phyloP scores from a whole-genome alignment of 2,329 filamentous ascomycete species.

The Penicillium griseofulvum region DNA sequence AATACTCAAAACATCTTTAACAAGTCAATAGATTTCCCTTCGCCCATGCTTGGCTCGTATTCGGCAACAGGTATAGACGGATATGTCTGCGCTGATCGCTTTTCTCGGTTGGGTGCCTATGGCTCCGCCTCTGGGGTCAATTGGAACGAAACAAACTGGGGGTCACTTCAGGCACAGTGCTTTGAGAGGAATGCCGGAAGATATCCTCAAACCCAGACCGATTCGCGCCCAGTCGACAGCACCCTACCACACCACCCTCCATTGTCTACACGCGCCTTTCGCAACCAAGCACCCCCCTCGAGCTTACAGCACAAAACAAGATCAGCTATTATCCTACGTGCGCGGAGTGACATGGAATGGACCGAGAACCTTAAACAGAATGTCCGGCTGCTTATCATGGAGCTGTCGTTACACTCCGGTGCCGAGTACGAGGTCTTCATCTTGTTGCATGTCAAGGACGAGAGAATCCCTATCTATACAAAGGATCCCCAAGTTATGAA shows the following conservation, averaged over 20 bases:
- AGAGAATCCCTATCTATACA: not conserved
- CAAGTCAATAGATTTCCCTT: constrained; percentile 50
- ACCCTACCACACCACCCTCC: not conserved
- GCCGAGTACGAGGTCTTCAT: not conserved
- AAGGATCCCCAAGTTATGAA: not conserved
- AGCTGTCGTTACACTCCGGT: not conserved
- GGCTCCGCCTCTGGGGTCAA: constrained; percentile 21
- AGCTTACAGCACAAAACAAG: not conserved
- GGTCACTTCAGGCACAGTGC: constrained; percentile 65
- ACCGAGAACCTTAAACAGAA: not conserved
- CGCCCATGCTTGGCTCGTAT: constrained; percentile 62
- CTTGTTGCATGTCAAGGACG: not conserved
- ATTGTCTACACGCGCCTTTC: not conserved
- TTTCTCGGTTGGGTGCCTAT: constrained; percentile 63
- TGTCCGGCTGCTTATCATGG: not conserved
- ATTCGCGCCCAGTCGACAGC: constrained; percentile 37
- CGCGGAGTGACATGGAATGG: not conserved
- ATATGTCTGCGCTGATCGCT: constrained; percentile 64
- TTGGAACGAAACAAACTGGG: constrained; percentile 68
- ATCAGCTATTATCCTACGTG: constrained; percentile 3
- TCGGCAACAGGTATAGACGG: constrained; percentile 58
- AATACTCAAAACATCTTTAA: not conserved
- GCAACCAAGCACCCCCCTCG: not conserved
- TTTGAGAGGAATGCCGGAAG: constrained; percentile 56
- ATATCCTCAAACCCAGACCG: constrained; percentile 43